A percentile compares a stretch with the other conserved stretches of the same genome.
Evolutionary conservation across 768 basidiomycete species (phyloP).

Genomic region (Hygrocybe coccinea): DNA sequence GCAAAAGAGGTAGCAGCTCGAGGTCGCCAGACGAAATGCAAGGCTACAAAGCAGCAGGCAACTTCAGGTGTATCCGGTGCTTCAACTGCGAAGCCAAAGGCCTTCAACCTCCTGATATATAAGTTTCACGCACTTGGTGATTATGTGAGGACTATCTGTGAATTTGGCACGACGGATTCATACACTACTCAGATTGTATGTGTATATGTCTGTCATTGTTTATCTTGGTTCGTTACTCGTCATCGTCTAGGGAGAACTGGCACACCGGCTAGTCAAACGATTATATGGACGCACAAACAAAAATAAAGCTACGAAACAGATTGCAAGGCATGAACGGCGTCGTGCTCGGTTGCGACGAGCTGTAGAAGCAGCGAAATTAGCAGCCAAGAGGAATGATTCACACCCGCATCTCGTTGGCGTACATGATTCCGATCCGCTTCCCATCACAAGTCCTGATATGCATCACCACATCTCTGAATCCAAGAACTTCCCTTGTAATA

Average conservation of each 20-base stretch:
- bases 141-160: constrained; percentile 19
- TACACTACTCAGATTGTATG: too few species aligned
- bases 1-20: constrained; percentile 24
- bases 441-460: background rate
- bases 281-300: constrained; percentile 35
- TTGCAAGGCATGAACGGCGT: constrained; percentile 19
- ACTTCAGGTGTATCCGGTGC: too few species aligned
- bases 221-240: background rate
- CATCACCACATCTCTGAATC: constrained; percentile 19
- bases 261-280: too few species aligned
- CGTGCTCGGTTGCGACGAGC: constrained; percentile 12
- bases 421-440: constrained; percentile 1
- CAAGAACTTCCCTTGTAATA: constrained; percentile 4
- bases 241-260: constrained; percentile 35
- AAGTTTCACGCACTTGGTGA: constrained; percentile 31
- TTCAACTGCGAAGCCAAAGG: too few species aligned
- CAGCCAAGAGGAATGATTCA: constrained; percentile 9
- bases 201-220: background rate
- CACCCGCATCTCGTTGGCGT: constrained; percentile 4
- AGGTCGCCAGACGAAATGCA: constrained; percentile 13
- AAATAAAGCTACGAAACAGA: constrained; percentile 19
- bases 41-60: background rate
- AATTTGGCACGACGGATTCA: constrained; percentile 29
- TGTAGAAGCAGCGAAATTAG: constrained; percentile 1
- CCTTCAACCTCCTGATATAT: constrained; percentile 22